Percentiles rank a stretch among this genome's conserved stretches.
Evolutionary conservation across 306 rosid genomes (phyloP).

Genomic region (Argentina anserina): DNA sequence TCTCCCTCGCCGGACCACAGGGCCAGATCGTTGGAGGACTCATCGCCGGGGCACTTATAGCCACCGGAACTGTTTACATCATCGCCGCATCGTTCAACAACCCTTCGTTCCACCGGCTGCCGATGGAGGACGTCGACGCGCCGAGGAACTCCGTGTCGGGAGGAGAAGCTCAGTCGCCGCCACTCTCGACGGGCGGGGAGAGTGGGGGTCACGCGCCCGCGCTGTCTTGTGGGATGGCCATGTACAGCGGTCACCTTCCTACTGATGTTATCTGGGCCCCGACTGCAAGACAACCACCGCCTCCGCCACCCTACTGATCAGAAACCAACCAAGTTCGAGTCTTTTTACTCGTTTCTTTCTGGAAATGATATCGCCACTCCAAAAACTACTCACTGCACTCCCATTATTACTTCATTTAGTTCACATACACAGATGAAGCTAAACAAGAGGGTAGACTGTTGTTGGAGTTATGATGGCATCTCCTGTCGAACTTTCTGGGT

Average conservation of each 20-base stretch:
- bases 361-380: not conserved
- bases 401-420: not conserved
- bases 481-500: constrained; percentile 3
- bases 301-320: constrained; percentile 63
- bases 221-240: constrained; percentile 65
- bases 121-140: constrained; percentile 47
- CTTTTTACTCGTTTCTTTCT: not conserved
- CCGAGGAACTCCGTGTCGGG: constrained; percentile 21
- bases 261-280: constrained; percentile 89
- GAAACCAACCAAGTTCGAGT: not conserved
- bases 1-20: constrained; percentile 85
- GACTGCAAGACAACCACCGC: constrained; percentile 54
- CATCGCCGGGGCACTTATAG: constrained; percentile 53
- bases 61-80: constrained; percentile 73
- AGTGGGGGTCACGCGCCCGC: constrained; percentile 48
- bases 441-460: not conserved
- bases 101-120: constrained; percentile 70
- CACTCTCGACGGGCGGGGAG: constrained; percentile 40
- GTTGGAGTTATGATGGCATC: not conserved
- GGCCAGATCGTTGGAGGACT: constrained; percentile 95
- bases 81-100: constrained; percentile 70
- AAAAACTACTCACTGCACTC: not conserved
- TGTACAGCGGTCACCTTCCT: constrained; percentile 66
- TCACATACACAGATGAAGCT: not conserved
- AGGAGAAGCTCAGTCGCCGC: constrained; percentile 51